These are phyloP conservation scores for Symbiodinium pilosum DNA, from an alignment of 73 alveolate species.

Conservation along the genomic window DNA sequence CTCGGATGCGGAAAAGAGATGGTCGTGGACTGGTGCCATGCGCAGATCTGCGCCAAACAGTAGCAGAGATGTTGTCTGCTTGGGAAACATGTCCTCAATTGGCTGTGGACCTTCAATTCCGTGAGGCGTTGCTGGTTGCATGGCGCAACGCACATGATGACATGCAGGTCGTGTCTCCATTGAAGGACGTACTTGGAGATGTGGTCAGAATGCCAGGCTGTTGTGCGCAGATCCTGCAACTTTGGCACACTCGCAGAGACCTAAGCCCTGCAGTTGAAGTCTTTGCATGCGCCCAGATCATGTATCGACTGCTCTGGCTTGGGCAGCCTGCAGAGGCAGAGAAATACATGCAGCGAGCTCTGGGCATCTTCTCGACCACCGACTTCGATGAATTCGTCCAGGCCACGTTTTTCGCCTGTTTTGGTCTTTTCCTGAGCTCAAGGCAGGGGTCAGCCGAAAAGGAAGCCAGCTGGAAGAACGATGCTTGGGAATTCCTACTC, in stretches of 20 bases:
- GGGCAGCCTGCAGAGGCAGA: neutral
- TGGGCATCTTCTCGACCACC: slow-evolving; percentile 7
- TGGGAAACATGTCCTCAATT: too few relatives aligned
- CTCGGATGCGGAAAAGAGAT: too few relatives aligned
- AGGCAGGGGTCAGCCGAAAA: neutral
- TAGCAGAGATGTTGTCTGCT: too few relatives aligned
- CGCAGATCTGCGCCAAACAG: too few relatives aligned
- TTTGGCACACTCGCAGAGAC: too few relatives aligned
- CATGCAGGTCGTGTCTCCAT: neutral
- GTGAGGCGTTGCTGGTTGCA: neutral
- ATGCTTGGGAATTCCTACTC: slow-evolving; percentile 3
- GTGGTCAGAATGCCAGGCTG: too few relatives aligned
- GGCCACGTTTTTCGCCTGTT: slow-evolving; percentile 19
- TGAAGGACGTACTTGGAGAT: neutral
- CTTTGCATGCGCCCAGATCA: neutral
- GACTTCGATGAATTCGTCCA: slow-evolving; percentile 7
- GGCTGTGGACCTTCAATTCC: too few relatives aligned
- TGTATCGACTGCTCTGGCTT: neutral
- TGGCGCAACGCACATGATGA: neutral
- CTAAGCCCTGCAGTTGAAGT: too few relatives aligned
- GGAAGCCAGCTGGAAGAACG: neutral
- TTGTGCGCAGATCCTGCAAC: too few relatives aligned
- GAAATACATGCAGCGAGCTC: slow-evolving; percentile 16
- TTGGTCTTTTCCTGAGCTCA: neutral
- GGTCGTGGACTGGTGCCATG: too few relatives aligned